Base-by-base conservation (phyloP, 805 yeast genomes). In the Spencermartinsiella europaea region DNA sequence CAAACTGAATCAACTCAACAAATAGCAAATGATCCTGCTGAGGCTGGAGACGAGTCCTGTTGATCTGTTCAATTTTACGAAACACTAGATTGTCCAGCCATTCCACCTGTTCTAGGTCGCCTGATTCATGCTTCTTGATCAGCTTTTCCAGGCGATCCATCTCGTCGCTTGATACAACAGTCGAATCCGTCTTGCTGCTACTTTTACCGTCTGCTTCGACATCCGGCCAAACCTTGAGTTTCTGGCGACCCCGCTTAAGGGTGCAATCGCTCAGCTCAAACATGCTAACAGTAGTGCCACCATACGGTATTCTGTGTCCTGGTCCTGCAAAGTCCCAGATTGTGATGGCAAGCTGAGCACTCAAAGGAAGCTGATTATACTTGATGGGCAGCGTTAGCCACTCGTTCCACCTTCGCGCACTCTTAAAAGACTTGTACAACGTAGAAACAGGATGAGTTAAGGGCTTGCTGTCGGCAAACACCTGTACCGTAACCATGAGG, bases 31-130 rank as follows among this genome's bases (percentile, higher is more conserved):
- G 70, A 34, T 51, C 47, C 12, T 45, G 19, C 20, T 34, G 38
- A 21, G 45, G 50, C 15, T 45, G 42, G 21, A 45, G 21, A 38
- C 48, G 51, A 22, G 39, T 49, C 41, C 51, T 49, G 49, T 67
- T 66, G 41, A 67, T 56, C 41, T 61, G 64, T 53, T 77, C 80
- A 37, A 83, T 71, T 49, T 71, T 69, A 10, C 85, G 70, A 51
- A 81, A 71, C 0, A 83, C 76, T 47, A 85, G 55, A 38, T 76
- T 71, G 58, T 88, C 95, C 7, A 89, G 69, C 97, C 97, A 90
- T 41, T 75, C 78, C 1, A 77, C 63, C 4, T 75, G 64, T 3
- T 74, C 66, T 21, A 79, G 68, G 21, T 85, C 90, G 1, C 89
- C 89, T 50, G 75, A 72, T 57, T 83, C 89, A 57, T 81, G 85